phyloP scores from a whole-genome alignment of 768 basidiomycete genomes.

The Boletus bicolor region DNA sequence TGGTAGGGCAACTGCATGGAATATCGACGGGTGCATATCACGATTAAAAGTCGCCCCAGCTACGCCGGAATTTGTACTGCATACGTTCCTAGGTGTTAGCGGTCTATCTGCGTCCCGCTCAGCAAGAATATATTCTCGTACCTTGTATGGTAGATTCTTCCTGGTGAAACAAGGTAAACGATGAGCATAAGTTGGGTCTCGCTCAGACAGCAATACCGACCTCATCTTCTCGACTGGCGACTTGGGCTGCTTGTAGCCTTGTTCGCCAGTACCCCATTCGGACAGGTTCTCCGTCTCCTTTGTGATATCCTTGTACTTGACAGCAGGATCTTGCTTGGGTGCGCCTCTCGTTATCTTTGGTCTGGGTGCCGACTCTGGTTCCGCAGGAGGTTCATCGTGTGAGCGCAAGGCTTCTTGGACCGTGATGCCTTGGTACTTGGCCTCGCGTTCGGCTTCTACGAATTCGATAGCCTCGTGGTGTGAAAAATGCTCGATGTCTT shows the following conservation, averaged over 20 bases:
- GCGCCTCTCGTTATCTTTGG: constrained; percentile 55
- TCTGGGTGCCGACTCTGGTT: constrained; percentile 28
- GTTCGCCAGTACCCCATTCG: constrained; percentile 70
- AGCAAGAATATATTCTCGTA: constrained; percentile 31
- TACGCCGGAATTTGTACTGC: constrained; percentile 89
- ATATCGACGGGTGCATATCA: constrained; percentile 7
- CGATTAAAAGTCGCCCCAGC: constrained; percentile 79
- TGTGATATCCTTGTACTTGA: constrained; percentile 56
- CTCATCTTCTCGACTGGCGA: constrained; percentile 75
- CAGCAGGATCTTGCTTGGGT: constrained; percentile 65
- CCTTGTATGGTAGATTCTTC: constrained; percentile 88
- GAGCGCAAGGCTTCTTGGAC: constrained; percentile 64
- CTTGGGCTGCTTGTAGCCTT: constrained; percentile 70
- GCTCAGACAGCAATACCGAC: constrained; percentile 32
- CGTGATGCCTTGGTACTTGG: constrained; percentile 76
- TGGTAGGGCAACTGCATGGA: not conserved
- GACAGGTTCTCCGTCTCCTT: constrained; percentile 51
- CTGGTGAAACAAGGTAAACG: constrained; percentile 31
- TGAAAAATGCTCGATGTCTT: constrained; percentile 89
- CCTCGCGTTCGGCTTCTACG: constrained; percentile 80
- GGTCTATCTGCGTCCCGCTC: constrained; percentile 27
- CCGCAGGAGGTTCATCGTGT: constrained; percentile 42
- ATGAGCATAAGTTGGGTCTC: not conserved
- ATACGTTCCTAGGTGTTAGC: constrained; percentile 56
- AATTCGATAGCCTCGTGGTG: constrained; percentile 85